These are phyloP conservation scores for Leishmania lainsoni DNA, from an alignment of 208 protist species.

Conservation along the genomic window DNA sequence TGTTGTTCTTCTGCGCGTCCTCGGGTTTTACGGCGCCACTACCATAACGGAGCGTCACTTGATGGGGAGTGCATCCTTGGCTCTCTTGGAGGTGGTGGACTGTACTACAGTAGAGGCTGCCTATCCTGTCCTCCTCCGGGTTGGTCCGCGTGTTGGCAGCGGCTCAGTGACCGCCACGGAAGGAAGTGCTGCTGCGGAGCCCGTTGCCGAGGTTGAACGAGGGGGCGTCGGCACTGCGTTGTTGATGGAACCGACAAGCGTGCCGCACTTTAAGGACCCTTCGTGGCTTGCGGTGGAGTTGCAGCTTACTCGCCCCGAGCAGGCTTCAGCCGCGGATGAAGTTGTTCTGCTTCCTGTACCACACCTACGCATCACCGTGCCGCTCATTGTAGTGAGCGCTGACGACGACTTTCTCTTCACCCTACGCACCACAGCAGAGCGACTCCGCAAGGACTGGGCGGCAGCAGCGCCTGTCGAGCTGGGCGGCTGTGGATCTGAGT, in stretches of 20 bases:
- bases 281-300: conserved; percentile 31
- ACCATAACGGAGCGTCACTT: conserved; percentile 57
- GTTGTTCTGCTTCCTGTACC: conserved; percentile 41
- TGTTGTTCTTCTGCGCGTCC: conserved; percentile 49
- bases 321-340: neutral
- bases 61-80: conserved; percentile 47
- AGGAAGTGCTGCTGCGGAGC: neutral
- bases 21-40: conserved; percentile 41
- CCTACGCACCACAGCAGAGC: conserved; percentile 34
- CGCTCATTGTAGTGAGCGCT: conserved; percentile 45
- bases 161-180: neutral
- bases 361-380: conserved; percentile 37
- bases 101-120: conserved; percentile 44
- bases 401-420: conserved; percentile 63
- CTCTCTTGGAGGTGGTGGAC: conserved; percentile 52
- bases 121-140: conserved; percentile 30
- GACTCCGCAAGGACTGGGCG: conserved; percentile 19
- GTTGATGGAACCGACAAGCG: neutral
- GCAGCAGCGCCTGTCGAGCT: neutral
- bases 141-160: conserved; percentile 9
- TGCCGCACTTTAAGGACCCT: conserved; percentile 20
- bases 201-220: neutral
- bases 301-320: conserved; percentile 10
- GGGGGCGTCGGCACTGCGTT: neutral
- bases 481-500: neutral